phyloP scores from a whole-genome alignment of 1,139 yeast species.

The Martiniozyma asiatica region DNA sequence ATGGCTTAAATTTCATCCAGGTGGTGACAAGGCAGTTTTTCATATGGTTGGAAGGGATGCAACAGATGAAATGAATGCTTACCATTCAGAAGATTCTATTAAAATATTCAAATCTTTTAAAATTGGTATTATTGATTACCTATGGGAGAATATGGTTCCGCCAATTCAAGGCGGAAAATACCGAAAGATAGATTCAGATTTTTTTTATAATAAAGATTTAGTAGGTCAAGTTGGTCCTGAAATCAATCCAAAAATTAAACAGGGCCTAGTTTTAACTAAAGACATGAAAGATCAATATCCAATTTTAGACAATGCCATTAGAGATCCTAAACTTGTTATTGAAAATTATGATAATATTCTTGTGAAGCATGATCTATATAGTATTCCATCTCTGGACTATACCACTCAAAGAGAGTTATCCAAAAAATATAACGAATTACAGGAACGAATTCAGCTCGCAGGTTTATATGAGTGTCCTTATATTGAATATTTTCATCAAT shows the following conservation, averaged over 20 bases:
- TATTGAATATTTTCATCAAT: constrained; percentile 57
- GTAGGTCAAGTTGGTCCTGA: constrained; percentile 29
- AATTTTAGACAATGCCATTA: constrained; percentile 27
- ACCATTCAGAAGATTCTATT: constrained; percentile 54
- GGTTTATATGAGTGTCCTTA: constrained; percentile 67
- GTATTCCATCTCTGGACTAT: constrained; percentile 54
- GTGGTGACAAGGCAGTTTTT: constrained; percentile 74
- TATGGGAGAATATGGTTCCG: constrained; percentile 69
- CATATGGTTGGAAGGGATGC: constrained; percentile 89
- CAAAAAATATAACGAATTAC: constrained; percentile 48
- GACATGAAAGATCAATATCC: constrained; percentile 31
- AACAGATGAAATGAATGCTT: constrained; percentile 79
- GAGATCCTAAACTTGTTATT: constrained; percentile 44
- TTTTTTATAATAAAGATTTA: constrained; percentile 2
- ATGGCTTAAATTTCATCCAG: constrained; percentile 75
- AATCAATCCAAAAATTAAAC: constrained; percentile 41
- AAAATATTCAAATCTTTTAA: constrained; percentile 39
- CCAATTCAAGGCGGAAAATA: constrained; percentile 80
- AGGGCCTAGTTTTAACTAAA: constrained; percentile 29
- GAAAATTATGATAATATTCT: constrained; percentile 46
- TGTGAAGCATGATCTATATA: constrained; percentile 40
- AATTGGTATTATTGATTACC: constrained; percentile 48
- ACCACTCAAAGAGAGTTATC: constrained; percentile 50
- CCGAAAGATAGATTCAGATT: constrained; percentile 17
- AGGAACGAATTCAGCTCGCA: constrained; percentile 38